Base-by-base conservation (phyloP, 2,329 filamentous ascomycete genomes). In the Sporothrix pallida region DNA sequence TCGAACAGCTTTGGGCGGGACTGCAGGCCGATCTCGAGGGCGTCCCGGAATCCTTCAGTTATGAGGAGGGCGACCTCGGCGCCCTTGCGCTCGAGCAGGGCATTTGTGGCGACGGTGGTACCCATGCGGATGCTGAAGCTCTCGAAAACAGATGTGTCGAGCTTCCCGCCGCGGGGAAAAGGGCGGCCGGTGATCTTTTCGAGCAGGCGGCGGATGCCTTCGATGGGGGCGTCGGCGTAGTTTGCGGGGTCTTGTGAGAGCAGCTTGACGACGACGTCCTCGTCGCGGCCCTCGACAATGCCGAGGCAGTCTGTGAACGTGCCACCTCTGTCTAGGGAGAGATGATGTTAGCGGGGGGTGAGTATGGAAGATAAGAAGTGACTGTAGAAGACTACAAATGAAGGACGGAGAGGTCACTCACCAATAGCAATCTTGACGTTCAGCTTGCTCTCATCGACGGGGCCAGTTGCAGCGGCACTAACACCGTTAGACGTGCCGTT, bases 31-130 rank as follows among this genome's bases (percentile, higher is more conserved):
- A 98, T 98, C 72, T 91, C 88, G 20, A 97, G 84, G 77, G 93
- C 96, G 80, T 98, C 94, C 77, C 90, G 91, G 85, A 97, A 97
- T 0, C 95, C 95, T 77, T 90, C 91, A 0, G 93, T 97, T 8
- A 97, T 93, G 1, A 97, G 89, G 82, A 98, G 87, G 17, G 93
- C 94, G 79, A 96, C 95, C 78, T 89, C 90, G 82, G 97, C 94
- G 58, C 95, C 95, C 82, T 97, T 97, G 74, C 95, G 87, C 82
- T 98, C 95, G 1, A 98, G 86, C 73, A 98, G 83, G 0, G 95
- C 95, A 81, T 98, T 98, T 0, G 95, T 98, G 10, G 95, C 95
- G 9, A 98, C 94, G 0, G 95, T 98, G 0, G 95, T 98, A 52
- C 95, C 95, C 94, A 97, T 98, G 65, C 95, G 91, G 42, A 68